These are phyloP conservation scores for Rhodomyrtus psidioides DNA, from an alignment of 441 rosid genomes.

Conservation along the genomic window DNA sequence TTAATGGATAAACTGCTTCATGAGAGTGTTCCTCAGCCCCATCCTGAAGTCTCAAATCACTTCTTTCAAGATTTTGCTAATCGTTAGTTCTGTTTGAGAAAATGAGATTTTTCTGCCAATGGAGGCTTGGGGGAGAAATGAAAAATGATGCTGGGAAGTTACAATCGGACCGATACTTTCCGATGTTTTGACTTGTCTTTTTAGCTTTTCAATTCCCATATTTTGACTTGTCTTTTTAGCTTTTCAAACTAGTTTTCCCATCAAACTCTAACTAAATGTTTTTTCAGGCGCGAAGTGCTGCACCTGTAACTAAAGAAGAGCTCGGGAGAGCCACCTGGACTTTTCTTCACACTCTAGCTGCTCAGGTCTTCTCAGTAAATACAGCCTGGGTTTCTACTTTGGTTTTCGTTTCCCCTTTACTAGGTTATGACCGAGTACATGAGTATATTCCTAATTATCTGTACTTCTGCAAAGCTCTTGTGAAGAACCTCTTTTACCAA, in stretches of 20 bases:
- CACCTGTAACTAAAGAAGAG: slow-evolving; percentile 81
- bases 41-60: background rate
- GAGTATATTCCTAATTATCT: background rate
- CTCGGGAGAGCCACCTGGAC: slow-evolving; percentile 97
- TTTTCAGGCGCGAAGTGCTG: slow-evolving; percentile 42
- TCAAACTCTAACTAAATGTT: background rate
- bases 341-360: slow-evolving; percentile 90
- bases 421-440: background rate
- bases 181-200: background rate
- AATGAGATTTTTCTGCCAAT: background rate
- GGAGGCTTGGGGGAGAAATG: background rate
- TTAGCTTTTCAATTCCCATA: background rate
- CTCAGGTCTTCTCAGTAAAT: slow-evolving; percentile 46
- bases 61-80: background rate
- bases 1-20: background rate
- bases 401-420: background rate
- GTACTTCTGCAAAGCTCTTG: background rate
- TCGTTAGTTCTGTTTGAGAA: background rate
- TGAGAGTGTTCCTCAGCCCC: background rate
- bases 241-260: background rate
- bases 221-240: background rate
- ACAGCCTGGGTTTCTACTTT: background rate
- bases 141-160: background rate
- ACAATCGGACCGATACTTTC: background rate
- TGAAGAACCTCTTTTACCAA: background rate